Evolutionary conservation across 2,329 filamentous ascomycete species (phyloP).

Genomic region (Arthrobotrys pseudoclavata): DNA sequence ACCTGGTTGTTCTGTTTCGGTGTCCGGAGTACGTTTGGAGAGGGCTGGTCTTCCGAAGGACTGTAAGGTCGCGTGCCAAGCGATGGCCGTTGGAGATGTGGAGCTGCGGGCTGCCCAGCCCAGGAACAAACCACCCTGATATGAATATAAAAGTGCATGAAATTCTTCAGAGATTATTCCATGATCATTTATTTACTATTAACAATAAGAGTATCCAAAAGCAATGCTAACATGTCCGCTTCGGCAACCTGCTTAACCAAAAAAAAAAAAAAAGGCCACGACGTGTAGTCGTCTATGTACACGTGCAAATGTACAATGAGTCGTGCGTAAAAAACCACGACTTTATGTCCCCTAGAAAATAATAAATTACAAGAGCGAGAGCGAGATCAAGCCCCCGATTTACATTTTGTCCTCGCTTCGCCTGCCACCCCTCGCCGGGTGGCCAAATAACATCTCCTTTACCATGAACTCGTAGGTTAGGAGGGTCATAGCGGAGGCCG

Average conservation of each 20-base stretch:
- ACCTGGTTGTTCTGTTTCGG: neutral
- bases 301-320: neutral
- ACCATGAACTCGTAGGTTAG: conserved; percentile 87
- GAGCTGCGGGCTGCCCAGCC: too few species aligned
- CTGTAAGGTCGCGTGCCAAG: conserved; percentile 15
- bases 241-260: neutral
- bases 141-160: too few species aligned
- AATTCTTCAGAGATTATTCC: neutral
- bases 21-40: neutral
- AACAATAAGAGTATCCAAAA: conserved; percentile 1
- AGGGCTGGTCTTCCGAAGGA: neutral
- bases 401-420: neutral
- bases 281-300: neutral
- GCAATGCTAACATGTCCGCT: neutral
- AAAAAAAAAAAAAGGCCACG: neutral
- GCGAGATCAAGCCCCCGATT: neutral
- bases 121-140: too few species aligned
- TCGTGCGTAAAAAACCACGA: neutral
- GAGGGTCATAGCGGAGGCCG: conserved; percentile 96
- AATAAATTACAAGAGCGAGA: neutral
- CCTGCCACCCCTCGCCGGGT: conserved; percentile 54
- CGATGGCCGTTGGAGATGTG: neutral
- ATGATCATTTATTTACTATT: conserved; percentile 1
- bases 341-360: neutral
- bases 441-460: conserved; percentile 43